Conservation (phyloP, 2,329 filamentous ascomycete genomes). For the Penicillium corylophilum region DNA sequence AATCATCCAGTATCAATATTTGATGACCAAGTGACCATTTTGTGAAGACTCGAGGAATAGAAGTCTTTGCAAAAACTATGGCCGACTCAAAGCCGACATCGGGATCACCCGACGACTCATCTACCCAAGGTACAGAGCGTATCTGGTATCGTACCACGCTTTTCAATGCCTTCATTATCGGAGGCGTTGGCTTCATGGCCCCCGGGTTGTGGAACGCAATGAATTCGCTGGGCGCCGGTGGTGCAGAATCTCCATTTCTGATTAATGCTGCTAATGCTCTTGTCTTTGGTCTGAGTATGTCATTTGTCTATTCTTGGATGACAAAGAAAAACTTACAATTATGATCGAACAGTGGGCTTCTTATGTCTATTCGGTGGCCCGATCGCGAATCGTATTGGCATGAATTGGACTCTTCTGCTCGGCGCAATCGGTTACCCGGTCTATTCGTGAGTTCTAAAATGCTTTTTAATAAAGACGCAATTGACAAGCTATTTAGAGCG, state of each 20-base stretch:
- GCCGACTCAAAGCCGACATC: conserved; percentile 12
- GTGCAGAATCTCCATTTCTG: conserved; percentile 52
- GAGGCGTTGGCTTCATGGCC: conserved; percentile 52
- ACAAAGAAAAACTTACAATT: neutral
- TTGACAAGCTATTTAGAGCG: conserved; percentile 25
- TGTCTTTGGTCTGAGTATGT: conserved; percentile 42
- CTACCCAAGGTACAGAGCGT: conserved; percentile 7
- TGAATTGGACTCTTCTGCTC: conserved; percentile 45
- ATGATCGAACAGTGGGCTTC: conserved; percentile 34
- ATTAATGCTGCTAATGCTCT: conserved; percentile 55
- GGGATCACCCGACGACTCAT: conserved; percentile 8
- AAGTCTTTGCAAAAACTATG: conserved; percentile 8
- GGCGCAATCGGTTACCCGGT: conserved; percentile 51
- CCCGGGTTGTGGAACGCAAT: conserved; percentile 56
- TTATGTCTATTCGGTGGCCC: conserved; percentile 51
- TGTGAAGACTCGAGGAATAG: neutral
- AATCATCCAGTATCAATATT: too few species aligned
- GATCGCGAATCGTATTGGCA: conserved; percentile 51
- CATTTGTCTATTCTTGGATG: conserved; percentile 14
- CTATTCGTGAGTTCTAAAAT: conserved; percentile 34
- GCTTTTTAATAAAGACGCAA: neutral
- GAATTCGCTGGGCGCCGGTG: conserved; percentile 55
- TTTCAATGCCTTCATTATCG: conserved; percentile 56
- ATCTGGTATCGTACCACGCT: conserved; percentile 53
- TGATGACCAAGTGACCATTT: neutral